phyloP scores from a whole-genome alignment of 2,329 filamentous ascomycete genomes.

The Ceratocystis eucalypticola region DNA sequence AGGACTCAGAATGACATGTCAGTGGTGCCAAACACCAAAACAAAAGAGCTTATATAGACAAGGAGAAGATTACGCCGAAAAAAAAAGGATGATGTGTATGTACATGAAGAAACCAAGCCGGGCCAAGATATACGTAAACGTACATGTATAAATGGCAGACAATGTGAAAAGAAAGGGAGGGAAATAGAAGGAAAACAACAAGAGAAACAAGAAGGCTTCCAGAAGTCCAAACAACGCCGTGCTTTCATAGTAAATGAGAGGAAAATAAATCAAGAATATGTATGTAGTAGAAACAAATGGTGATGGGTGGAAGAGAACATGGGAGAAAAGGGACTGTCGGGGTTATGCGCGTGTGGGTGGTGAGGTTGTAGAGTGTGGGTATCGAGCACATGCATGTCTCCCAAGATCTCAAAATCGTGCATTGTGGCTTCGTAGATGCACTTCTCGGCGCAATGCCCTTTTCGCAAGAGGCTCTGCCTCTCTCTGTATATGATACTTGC shows the following conservation, averaged over 20 bases:
- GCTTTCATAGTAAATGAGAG: neutral
- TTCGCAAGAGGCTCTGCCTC: too few species aligned
- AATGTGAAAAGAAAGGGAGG: neutral
- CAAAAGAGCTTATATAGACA: neutral
- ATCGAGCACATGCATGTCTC: too few species aligned
- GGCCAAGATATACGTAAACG: neutral
- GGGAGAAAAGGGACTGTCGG: neutral
- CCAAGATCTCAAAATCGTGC: too few species aligned
- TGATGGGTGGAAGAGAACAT: neutral
- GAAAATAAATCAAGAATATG: neutral
- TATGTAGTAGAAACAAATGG: neutral
- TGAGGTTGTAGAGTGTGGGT: neutral
- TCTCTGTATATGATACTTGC: too few species aligned
- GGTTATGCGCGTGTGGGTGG: neutral
- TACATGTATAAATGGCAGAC: neutral
- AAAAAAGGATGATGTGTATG: neutral
- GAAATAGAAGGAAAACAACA: neutral
- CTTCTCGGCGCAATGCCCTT: too few species aligned
- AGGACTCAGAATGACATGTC: neutral
- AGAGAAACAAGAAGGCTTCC: neutral
- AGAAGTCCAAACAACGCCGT: neutral
- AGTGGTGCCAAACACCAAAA: neutral
- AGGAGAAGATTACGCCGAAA: neutral
- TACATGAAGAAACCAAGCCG: neutral
- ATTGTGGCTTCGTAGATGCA: too few species aligned